These are phyloP conservation scores for Austroboletus eburneus DNA, from an alignment of 768 basidiomycete genomes.

Conservation along the genomic window DNA sequence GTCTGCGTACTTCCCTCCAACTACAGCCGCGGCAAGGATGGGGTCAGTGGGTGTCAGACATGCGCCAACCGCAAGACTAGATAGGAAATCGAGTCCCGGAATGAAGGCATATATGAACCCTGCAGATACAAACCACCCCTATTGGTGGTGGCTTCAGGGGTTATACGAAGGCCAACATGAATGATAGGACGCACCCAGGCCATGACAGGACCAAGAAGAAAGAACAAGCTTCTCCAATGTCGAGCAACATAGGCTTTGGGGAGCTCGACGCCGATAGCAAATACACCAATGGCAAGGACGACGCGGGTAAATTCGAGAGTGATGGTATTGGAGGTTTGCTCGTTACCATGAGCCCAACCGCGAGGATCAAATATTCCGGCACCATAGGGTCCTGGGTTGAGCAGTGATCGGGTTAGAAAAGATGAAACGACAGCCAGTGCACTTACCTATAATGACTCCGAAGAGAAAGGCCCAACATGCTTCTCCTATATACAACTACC, in stretches of 20 bases:
- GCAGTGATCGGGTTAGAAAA: background rate
- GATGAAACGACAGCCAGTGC: background rate
- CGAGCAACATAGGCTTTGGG: constrained; percentile 91
- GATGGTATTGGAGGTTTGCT: constrained; percentile 59
- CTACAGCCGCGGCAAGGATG: constrained; percentile 45
- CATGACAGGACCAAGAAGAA: constrained; percentile 80
- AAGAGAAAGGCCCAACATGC: constrained; percentile 94
- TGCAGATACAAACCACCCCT: constrained; percentile 95
- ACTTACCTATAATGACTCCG: constrained; percentile 81
- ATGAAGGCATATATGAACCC: constrained; percentile 89
- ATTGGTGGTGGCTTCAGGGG: constrained; percentile 8
- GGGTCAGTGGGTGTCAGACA: constrained; percentile 83
- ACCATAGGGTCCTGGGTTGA: constrained; percentile 68
- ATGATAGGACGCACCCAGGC: constrained; percentile 58
- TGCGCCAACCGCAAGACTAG: constrained; percentile 85
- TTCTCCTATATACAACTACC: constrained; percentile 87
- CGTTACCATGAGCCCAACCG: constrained; percentile 56
- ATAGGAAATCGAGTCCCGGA: constrained; percentile 85
- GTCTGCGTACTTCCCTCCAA: constrained; percentile 96
- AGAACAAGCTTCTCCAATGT: constrained; percentile 90
- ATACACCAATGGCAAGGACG: constrained; percentile 93
- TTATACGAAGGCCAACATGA: background rate
- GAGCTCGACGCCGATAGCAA: constrained; percentile 96
- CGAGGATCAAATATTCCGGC: constrained; percentile 79
- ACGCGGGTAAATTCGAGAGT: constrained; percentile 89